Base-by-base conservation (phyloP, 257 asterid genomes). In the Anisodus tanguticus region DNA sequence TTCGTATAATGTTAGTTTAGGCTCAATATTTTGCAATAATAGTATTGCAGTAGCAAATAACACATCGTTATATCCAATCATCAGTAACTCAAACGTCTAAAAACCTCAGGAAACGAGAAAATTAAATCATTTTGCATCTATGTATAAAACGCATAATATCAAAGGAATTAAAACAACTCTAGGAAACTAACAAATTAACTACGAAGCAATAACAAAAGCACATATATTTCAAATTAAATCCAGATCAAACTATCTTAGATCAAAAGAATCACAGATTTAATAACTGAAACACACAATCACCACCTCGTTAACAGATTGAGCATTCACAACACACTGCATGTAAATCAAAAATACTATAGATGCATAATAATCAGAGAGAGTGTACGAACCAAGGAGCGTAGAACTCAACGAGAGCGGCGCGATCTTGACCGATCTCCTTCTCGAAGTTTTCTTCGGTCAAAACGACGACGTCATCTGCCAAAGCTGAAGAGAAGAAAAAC, bases 351-450 rank as follows among this genome's bases (percentile, higher is more conserved):
- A 49, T n/a, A 47, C 47, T 49, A 74, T 0, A 74, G 17, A 41
- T 15, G 16, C 43, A 53, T 22, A 51, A 51, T 22, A 76, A 76
- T 12, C 43, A 51, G 1, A 76, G 19, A 53, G 3, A 59, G 39
- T 55, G 74, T 64, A 2, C 80, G 16, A 86, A 95, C 98, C 98
- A 93, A 16, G 98, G 98, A 85, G 98, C 98, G 79, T 95, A 95
- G 90, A 95, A 95, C 84, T 95, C 98, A 63, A 95, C 96, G 84
- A 95, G 97, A 85, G 98, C 98, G 57, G 88, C 95, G 83, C 95
- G 96, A 91, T 93, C 96, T 85, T 91, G 93, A 80, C 98, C 98
- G 88, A 95, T 95, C 88, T 93, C 96, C 53, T 95, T 91, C 79
- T 95, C 97, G 85, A 95, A 95, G 90, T 91, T 95, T 6, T 91